phyloP scores from a whole-genome alignment of 2,329 filamentous ascomycete species.

The Colletotrichum viniferum region DNA sequence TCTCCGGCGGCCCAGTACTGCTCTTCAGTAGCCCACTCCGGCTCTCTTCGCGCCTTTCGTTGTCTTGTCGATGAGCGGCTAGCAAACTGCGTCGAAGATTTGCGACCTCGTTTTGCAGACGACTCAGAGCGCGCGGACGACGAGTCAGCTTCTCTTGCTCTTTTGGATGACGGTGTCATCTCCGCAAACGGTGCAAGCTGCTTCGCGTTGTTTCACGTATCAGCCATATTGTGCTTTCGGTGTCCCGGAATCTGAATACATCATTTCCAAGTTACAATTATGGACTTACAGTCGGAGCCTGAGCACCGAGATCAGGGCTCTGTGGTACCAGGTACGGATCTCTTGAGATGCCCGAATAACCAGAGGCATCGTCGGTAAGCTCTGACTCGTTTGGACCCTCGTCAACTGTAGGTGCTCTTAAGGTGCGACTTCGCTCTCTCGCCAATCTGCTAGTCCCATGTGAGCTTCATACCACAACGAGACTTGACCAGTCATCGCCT shows the following conservation, averaged over 20 bases:
- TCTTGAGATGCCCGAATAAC: background rate
- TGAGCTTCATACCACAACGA: background rate
- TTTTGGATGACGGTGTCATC: background rate
- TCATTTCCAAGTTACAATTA: background rate
- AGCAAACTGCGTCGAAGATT: rapidly evolving
- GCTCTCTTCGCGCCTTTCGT: background rate
- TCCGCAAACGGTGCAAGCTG: background rate
- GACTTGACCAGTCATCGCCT: background rate
- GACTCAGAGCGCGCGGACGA: background rate
- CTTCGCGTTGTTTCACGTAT: background rate
- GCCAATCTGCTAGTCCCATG: rapidly evolving
- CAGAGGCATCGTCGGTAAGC: background rate
- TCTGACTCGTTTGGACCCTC: rapidly evolving
- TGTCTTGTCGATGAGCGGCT: background rate
- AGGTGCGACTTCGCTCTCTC: background rate
- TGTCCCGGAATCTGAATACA: rapidly evolving
- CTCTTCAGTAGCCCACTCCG: background rate
- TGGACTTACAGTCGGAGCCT: background rate
- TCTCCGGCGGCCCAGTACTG: background rate
- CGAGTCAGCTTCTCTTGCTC: background rate
- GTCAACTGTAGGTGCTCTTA: background rate
- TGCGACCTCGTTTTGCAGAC: background rate
- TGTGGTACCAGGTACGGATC: background rate
- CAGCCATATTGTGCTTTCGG: background rate
- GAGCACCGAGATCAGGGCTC: background rate